phyloP scores from a whole-genome alignment of 2,329 filamentous ascomycete genomes.

The Diaporthe amygdali region DNA sequence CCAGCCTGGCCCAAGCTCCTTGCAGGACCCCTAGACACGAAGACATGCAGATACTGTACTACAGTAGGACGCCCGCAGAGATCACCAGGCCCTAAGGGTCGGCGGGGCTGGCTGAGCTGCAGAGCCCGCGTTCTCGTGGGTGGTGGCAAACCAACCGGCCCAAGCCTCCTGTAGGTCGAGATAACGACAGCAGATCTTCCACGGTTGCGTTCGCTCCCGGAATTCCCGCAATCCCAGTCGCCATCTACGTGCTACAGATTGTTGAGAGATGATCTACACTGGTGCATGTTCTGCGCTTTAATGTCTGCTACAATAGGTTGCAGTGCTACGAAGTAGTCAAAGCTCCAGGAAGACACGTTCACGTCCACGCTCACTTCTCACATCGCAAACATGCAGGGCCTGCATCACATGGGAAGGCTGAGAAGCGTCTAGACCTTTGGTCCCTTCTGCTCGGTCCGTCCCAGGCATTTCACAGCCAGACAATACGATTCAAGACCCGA shows the following conservation, averaged over 20 bases:
- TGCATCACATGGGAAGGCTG: not conserved
- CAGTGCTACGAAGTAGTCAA: too few species aligned
- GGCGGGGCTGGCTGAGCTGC: not conserved
- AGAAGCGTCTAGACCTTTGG: not conserved
- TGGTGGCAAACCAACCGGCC: not conserved
- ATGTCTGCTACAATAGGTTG: too few species aligned
- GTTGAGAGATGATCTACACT: too few species aligned
- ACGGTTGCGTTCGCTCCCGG: too few species aligned
- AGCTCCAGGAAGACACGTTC: too few species aligned
- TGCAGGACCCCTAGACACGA: not conserved
- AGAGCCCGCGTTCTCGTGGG: not conserved
- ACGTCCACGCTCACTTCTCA: not conserved
- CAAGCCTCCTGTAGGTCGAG: too few species aligned
- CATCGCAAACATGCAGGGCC: not conserved
- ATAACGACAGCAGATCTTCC: too few species aligned
- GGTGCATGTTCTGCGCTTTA: too few species aligned
- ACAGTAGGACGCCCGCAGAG: not conserved
- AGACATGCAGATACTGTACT: not conserved
- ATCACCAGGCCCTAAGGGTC: not conserved
- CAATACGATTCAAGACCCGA: not conserved
- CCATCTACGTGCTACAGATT: not conserved
- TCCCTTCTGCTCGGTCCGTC: not conserved
- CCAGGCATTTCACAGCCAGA: not conserved
- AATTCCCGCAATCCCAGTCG: not conserved
- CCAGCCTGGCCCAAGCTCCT: constrained; percentile 18